Conservation (phyloP, 2,329 filamentous ascomycete species). For the Aspergillus thermomutatus region DNA sequence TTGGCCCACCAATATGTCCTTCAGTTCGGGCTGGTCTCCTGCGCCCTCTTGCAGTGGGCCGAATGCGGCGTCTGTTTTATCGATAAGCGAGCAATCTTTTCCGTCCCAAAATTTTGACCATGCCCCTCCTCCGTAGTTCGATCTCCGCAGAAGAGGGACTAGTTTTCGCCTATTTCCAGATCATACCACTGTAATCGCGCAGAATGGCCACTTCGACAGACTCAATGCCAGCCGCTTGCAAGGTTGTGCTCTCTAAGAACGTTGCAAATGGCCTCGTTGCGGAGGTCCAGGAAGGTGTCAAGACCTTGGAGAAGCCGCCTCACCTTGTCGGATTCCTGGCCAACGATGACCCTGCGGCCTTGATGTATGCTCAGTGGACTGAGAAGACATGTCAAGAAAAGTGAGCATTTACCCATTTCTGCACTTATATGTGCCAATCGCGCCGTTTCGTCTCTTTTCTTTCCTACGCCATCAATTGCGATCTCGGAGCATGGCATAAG, state of each 20-base stretch:
- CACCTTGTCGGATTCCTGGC: constrained; percentile 88
- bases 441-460: constrained; percentile 10
- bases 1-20: background rate
- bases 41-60: constrained; percentile 10
- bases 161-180: constrained; percentile 7
- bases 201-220: constrained; percentile 32
- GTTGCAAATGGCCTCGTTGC: constrained; percentile 77
- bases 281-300: constrained; percentile 74
- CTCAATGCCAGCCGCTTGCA: constrained; percentile 59
- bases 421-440: constrained; percentile 8
- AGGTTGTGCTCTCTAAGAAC: constrained; percentile 83
- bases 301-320: constrained; percentile 68
- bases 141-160: constrained; percentile 7
- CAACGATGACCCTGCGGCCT: constrained; percentile 83
- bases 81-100: constrained; percentile 38
- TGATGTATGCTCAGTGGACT: constrained; percentile 95
- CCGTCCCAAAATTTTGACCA: constrained; percentile 23
- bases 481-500: constrained; percentile 10
- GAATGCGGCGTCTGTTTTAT: constrained; percentile 34
- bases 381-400: constrained; percentile 95
- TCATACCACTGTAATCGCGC: constrained; percentile 1
- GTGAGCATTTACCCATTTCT: constrained; percentile 54
- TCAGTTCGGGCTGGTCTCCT: background rate
- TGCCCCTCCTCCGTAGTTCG: constrained; percentile 15
- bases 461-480: constrained; percentile 17